Evolutionary conservation across 2,329 filamentous ascomycete genomes (phyloP).

Genomic region (Paracoccidioides lutzii): DNA sequence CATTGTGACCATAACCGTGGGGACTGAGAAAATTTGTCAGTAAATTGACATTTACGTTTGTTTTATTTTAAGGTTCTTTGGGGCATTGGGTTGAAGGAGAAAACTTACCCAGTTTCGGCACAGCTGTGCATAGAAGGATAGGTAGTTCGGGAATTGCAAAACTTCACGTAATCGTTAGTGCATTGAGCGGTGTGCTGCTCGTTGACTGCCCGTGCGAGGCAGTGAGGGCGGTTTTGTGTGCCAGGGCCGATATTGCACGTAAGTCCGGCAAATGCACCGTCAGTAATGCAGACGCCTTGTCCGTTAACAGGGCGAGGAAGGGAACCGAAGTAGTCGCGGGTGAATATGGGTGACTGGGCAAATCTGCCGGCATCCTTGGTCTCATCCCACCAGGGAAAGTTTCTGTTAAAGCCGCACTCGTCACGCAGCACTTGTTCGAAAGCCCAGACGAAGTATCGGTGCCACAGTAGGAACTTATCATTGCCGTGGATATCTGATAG

Average conservation of each 20-base stretch:
- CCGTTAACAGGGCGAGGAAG: not conserved
- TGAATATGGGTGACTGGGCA: slow-evolving; percentile 2
- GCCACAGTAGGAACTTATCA: slow-evolving; percentile 2
- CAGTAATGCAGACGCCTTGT: slow-evolving; percentile 1
- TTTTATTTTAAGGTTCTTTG: not conserved
- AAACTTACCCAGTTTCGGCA: slow-evolving; percentile 1
- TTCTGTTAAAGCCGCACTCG: slow-evolving; percentile 7
- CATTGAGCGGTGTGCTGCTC: not conserved
- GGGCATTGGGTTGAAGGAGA: not conserved
- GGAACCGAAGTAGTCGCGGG: slow-evolving; percentile 1
- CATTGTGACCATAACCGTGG: slow-evolving; percentile 1
- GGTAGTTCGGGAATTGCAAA: not conserved
- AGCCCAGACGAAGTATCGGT: slow-evolving; percentile 10
- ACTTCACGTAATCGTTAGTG: not conserved
- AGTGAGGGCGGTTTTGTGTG: not conserved
- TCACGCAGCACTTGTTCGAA: slow-evolving; percentile 10
- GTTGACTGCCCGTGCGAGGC: slow-evolving; percentile 1
- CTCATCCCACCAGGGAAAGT: slow-evolving; percentile 4
- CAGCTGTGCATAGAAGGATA: slow-evolving; percentile 1
- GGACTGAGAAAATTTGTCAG: not conserved
- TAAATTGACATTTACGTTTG: not conserved
- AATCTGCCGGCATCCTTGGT: slow-evolving; percentile 4
- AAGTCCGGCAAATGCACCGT: slow-evolving; percentile 1
- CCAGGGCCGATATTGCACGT: slow-evolving; percentile 5
- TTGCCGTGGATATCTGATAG: not conserved